phyloP scores from a whole-genome alignment of 2,329 filamentous ascomycete species.

The Penicillium vulpinum region DNA sequence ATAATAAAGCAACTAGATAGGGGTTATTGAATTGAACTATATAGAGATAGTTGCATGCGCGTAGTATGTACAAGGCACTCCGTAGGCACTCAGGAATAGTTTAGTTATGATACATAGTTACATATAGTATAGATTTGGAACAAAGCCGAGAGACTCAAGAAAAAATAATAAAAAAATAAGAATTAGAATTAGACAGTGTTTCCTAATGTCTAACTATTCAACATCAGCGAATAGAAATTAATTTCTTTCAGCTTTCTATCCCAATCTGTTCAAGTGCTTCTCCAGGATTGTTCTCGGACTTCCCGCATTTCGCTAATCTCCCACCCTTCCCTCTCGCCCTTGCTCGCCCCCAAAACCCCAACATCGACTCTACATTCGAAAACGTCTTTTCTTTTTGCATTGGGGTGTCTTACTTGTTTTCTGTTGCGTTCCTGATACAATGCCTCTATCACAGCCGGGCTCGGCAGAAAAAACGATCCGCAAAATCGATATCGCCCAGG shows the following conservation, averaged over 20 bases:
- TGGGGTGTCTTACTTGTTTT: constrained; percentile 6
- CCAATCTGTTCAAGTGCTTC: constrained; percentile 7
- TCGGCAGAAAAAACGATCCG: constrained; percentile 42
- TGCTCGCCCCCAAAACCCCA: constrained; percentile 17
- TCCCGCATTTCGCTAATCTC: constrained; percentile 14
- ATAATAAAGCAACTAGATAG: not conserved
- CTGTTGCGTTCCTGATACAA: constrained; percentile 20
- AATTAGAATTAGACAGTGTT: not conserved
- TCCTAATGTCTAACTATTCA: not conserved
- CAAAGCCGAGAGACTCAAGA: not conserved
- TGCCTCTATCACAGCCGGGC: constrained; percentile 34
- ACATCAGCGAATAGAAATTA: not conserved
- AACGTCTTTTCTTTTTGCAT: not conserved
- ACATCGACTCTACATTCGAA: not conserved
- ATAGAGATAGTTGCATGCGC: no score
- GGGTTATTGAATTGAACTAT: not conserved
- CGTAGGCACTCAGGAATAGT: no score
- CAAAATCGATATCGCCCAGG: constrained; percentile 46
- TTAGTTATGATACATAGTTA: not conserved
- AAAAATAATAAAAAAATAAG: no score
- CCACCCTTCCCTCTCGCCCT: constrained; percentile 18
- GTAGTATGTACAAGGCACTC: no score
- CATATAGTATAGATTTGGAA: not conserved
- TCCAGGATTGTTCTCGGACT: constrained; percentile 4
- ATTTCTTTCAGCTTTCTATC: not conserved